Conservation (phyloP, 305 asterid genomes). For the Ajuga reptans region DNA sequence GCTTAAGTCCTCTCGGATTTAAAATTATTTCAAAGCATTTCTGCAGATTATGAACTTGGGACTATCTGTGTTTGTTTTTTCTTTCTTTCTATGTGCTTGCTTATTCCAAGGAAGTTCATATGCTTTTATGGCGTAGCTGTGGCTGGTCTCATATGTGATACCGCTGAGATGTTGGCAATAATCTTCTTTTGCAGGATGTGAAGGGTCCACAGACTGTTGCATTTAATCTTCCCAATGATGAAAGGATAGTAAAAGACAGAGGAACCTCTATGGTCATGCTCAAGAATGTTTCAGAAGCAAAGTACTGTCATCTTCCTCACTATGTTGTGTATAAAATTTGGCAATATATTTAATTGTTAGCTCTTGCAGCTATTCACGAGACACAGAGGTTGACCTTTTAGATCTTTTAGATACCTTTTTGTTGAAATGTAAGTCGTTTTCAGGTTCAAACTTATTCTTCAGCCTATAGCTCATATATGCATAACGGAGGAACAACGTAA, state of each 20-base stretch:
- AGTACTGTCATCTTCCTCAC: conserved; percentile 33
- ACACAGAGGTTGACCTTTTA: not conserved
- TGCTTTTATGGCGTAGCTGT: not conserved
- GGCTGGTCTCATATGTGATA: not conserved
- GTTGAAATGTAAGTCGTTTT: conserved; percentile 18
- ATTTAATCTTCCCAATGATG: conserved; percentile 96
- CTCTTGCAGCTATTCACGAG: not conserved
- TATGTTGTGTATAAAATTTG: not conserved
- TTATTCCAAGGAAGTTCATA: not conserved
- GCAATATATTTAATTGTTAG: conserved; percentile 1
- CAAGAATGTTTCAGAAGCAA: conserved; percentile 93
- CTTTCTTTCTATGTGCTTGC: not conserved
- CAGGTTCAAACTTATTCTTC: conserved; percentile 91
- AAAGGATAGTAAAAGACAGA: conserved; percentile 75
- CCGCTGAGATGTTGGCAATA: not conserved
- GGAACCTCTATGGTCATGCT: conserved; percentile 98
- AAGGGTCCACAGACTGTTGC: conserved; percentile 99
- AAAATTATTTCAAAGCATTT: not conserved
- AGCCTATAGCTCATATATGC: conserved; percentile 77
- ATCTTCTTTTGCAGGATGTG: conserved; percentile 54
- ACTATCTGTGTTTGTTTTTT: not conserved
- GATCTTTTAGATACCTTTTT: not conserved
- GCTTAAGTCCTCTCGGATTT: not conserved
- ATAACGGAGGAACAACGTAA: conserved; percentile 53
- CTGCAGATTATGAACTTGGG: not conserved